Evolutionary conservation across 495 filamentous ascomycete genomes (phyloP).

Genomic region (Penicillium fimorum): DNA sequence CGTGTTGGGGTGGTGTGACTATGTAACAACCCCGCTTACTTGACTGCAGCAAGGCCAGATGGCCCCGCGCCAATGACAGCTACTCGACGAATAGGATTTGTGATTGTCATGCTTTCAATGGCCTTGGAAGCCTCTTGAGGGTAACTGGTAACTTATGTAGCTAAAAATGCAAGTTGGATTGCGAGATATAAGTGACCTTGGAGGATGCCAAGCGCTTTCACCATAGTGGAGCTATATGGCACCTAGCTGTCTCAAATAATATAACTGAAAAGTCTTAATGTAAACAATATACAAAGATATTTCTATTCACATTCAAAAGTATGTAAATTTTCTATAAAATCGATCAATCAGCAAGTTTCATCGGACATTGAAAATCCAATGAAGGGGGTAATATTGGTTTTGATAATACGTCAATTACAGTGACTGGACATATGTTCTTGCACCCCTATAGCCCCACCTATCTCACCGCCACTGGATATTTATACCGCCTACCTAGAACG

Average conservation of each 20-base stretch:
- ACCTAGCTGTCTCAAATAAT: background rate
- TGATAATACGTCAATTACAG: background rate
- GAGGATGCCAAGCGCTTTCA: slow-evolving; percentile 13
- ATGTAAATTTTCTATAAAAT: background rate
- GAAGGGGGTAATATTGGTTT: background rate
- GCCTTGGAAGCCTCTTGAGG: background rate
- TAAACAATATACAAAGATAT: background rate
- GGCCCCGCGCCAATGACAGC: slow-evolving; percentile 49
- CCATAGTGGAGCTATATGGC: slow-evolving; percentile 23
- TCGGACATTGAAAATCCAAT: background rate
- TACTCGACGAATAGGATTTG: slow-evolving; percentile 34
- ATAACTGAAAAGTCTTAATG: background rate
- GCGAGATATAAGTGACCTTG: background rate
- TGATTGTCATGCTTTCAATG: slow-evolving; percentile 19
- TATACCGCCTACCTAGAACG: no score
- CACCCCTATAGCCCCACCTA: no score
- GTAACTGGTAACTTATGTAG: background rate
- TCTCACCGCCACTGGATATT: no score
- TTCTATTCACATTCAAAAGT: background rate
- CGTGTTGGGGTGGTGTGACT: background rate
- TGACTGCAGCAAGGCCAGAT: slow-evolving; percentile 42
- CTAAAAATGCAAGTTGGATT: slow-evolving; percentile 6
- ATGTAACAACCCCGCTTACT: slow-evolving; percentile 28
- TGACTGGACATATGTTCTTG: no score
- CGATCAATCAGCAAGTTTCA: background rate